Conservation (phyloP, 2,329 filamentous ascomycete genomes). For the Immersiporthe knoxdaviesiana region DNA sequence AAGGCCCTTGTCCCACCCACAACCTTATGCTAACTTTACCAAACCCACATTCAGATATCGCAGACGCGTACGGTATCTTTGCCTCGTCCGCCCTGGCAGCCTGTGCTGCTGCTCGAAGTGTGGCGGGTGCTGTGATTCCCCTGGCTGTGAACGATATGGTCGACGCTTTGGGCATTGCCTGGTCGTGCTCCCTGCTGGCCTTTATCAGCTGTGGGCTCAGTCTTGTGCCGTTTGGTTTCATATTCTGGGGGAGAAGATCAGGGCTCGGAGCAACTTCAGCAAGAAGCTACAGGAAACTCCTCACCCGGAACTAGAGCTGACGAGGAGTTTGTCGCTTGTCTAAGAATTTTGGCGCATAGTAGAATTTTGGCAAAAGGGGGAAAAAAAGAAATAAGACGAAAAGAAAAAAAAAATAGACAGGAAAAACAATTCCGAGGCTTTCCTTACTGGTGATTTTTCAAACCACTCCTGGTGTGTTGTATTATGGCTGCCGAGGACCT, state of each 20-base stretch:
- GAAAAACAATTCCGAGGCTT: no score
- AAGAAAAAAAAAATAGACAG: no score
- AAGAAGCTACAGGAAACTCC: conserved; percentile 43
- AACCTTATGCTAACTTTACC: background rate
- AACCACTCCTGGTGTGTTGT: background rate
- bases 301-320: conserved; percentile 36
- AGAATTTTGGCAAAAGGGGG: background rate
- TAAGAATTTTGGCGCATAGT: background rate
- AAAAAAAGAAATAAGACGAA: background rate
- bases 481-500: background rate
- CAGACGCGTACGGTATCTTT: conserved; percentile 36
- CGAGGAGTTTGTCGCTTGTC: conserved; percentile 33
- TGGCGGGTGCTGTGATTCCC: conserved; percentile 35
- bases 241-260: conserved; percentile 49
- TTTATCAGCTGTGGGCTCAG: conserved; percentile 51
- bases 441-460: background rate
- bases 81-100: conserved; percentile 36
- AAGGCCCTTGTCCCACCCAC: background rate
- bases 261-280: conserved; percentile 52
- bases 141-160: conserved; percentile 36
- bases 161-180: conserved; percentile 34
- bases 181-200: conserved; percentile 52
- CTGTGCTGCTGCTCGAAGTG: conserved; percentile 33
- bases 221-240: conserved; percentile 54
- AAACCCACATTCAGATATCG: conserved; percentile 21